Conservation (phyloP, 371 early-diverging fungal species). For the Mortierella sp. region DNA sequence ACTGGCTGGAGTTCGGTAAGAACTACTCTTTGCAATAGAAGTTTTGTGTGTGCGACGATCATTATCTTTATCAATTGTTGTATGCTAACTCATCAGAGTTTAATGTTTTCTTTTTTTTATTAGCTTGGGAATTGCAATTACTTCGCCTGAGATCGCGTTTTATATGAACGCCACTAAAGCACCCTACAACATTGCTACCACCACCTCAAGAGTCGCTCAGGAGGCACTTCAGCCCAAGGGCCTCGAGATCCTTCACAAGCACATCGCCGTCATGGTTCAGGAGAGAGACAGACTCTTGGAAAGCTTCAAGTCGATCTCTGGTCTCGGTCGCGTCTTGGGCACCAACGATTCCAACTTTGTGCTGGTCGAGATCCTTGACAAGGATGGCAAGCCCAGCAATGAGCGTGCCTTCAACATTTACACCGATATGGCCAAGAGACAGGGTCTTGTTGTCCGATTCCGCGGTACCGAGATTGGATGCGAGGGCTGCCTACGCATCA, state of each 20-base stretch:
- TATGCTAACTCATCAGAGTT: neutral
- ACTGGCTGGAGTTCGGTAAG: slow-evolving; percentile 92
- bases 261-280: slow-evolving; percentile 67
- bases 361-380: slow-evolving; percentile 82
- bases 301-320: slow-evolving; percentile 66
- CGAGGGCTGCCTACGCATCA: slow-evolving; percentile 92
- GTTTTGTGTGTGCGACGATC: neutral
- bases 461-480: slow-evolving; percentile 95
- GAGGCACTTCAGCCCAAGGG: slow-evolving; percentile 83
- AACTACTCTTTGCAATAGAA: neutral
- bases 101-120: neutral
- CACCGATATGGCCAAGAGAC: slow-evolving; percentile 83
- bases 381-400: slow-evolving; percentile 77
- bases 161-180: slow-evolving; percentile 97
- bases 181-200: slow-evolving; percentile 96
- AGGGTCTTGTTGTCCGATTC: slow-evolving; percentile 93
- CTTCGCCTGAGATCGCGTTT: slow-evolving; percentile 82
- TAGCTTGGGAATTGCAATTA: slow-evolving; percentile 90
- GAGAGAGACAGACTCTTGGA: slow-evolving; percentile 79
- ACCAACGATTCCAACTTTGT: slow-evolving; percentile 96
- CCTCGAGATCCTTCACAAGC: slow-evolving; percentile 76
- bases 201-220: slow-evolving; percentile 84
- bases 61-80: neutral
- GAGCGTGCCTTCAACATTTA: slow-evolving; percentile 83
- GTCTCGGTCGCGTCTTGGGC: slow-evolving; percentile 83